Evolutionary conservation across 306 rosid genomes (phyloP).

Genomic region (Oxytropis ochrocephala): DNA sequence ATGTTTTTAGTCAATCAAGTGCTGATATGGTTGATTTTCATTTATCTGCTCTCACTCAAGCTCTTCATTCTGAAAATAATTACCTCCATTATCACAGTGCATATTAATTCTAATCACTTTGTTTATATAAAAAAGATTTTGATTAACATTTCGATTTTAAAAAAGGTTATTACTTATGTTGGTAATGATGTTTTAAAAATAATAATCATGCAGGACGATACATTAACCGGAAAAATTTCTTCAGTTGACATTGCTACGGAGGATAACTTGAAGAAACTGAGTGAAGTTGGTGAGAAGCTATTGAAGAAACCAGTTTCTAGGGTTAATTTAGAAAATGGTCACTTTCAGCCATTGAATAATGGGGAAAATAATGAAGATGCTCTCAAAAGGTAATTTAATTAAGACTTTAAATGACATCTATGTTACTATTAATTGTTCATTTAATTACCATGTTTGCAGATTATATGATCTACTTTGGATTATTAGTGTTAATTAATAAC

Average conservation of each 20-base stretch:
- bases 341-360: constrained; percentile 2
- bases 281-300: constrained; percentile 16
- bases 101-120: no score
- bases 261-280: constrained; percentile 28
- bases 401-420: not conserved
- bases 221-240: constrained; percentile 23
- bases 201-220: constrained; percentile 40
- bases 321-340: constrained; percentile 35
- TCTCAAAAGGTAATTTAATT: constrained; percentile 28
- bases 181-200: no score
- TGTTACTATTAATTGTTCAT: no score
- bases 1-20: constrained; percentile 39
- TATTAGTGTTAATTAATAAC: not conserved
- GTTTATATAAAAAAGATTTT: no score
- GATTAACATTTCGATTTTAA: no score
- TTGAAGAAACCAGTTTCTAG: constrained; percentile 37
- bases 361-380: constrained; percentile 41
- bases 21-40: constrained; percentile 39
- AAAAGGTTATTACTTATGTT: no score
- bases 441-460: no score
- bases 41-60: constrained; percentile 33
- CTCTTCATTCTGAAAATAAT: constrained; percentile 28
- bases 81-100: no score
- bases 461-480: not conserved
- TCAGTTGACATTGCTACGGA: constrained; percentile 35